These are phyloP conservation scores for Sarcocystis neurona DNA, from an alignment of 169 alveolate genomes.

Conservation along the genomic window DNA sequence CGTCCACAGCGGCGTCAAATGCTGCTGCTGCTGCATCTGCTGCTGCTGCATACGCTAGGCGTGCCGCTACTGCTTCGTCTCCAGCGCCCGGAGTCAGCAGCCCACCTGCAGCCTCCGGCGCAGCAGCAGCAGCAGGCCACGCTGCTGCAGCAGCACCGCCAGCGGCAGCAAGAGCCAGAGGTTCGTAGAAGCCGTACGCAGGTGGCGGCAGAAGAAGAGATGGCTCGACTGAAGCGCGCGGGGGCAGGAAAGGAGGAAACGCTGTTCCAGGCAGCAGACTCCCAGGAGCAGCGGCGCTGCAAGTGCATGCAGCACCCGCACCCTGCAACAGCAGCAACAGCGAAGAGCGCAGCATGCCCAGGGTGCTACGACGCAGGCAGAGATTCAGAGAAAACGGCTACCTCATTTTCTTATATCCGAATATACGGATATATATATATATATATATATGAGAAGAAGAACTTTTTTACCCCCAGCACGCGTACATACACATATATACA, in stretches of 20 bases:
- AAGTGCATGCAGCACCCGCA: background rate
- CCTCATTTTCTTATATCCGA: no score
- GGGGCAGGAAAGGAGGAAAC: slow-evolving; percentile 8
- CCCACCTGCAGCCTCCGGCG: background rate
- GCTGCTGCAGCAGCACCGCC: background rate
- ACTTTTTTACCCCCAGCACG: no score
- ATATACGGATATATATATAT: no score
- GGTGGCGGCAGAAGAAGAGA: slow-evolving; percentile 13
- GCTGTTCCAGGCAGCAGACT: slow-evolving; percentile 10
- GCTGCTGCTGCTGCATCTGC: no score
- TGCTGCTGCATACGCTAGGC: no score
- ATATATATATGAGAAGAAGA: no score
- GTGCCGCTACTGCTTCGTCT: no score
- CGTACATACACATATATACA: no score
- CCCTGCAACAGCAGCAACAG: background rate
- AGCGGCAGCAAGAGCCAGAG: background rate
- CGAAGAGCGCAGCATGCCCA: background rate
- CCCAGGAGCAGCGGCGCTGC: no score
- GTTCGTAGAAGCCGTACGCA: background rate
- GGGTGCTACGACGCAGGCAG: background rate
- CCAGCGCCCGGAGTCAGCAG: background rate
- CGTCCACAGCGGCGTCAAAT: no score
- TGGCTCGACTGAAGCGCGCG: background rate
- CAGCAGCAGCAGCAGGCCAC: background rate
- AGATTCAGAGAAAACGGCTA: no score